Percentiles rank a stretch among this genome's conserved stretches.
These are phyloP conservation scores for Fusarium nematophilum DNA, from an alignment of 2,329 filamentous ascomycete genomes.

Conservation along the genomic window DNA sequence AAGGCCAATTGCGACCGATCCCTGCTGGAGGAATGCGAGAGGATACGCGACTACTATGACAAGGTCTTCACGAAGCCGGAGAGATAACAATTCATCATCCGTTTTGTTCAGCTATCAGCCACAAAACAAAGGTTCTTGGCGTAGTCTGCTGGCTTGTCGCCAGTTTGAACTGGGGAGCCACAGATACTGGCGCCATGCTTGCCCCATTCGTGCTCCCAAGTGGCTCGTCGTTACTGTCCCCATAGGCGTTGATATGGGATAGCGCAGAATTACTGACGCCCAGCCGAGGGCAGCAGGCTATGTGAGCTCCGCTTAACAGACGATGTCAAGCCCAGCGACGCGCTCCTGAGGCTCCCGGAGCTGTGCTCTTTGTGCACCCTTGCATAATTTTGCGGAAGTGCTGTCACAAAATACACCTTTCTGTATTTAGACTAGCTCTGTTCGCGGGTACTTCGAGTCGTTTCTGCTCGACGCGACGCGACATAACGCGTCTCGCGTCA, in stretches of 20 bases:
- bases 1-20: constrained; percentile 31
- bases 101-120: constrained; percentile 68
- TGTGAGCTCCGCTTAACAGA: too few relatives aligned
- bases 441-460: too few relatives aligned
- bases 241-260: constrained; percentile 75
- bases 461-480: too few relatives aligned
- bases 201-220: constrained; percentile 83
- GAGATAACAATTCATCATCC: constrained; percentile 37
- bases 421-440: too few relatives aligned
- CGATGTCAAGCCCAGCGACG: too few relatives aligned
- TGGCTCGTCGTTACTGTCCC: constrained; percentile 74
- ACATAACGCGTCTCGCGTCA: too few relatives aligned
- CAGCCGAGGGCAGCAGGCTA: too few relatives aligned
- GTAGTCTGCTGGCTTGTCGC: constrained; percentile 76
- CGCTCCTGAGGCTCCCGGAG: too few relatives aligned
- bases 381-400: too few relatives aligned
- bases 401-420: too few relatives aligned
- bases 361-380: too few relatives aligned
- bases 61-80: constrained; percentile 37
- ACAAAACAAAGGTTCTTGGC: constrained; percentile 75
- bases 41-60: constrained; percentile 36
- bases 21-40: constrained; percentile 37
- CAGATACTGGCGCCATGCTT: constrained; percentile 82
- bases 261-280: constrained; percentile 66
- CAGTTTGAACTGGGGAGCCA: constrained; percentile 72